Evolutionary conservation across 805 yeast genomes (phyloP).

Genomic region (Kuraishia capsulata): DNA sequence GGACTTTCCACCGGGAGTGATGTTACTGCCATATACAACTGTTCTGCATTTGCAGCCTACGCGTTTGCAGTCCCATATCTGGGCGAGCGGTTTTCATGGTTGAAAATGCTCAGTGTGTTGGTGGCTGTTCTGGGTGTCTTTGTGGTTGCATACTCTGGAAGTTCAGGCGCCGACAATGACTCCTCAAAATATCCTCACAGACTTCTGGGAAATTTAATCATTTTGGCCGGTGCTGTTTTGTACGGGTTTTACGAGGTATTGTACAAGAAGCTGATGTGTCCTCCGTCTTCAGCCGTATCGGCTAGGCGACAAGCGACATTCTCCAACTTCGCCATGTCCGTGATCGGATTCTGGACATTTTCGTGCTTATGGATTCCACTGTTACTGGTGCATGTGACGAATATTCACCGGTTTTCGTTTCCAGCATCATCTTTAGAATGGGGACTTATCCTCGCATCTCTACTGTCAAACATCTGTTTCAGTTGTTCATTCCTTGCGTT

Average conservation of each 20-base stretch:
- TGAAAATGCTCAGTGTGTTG: constrained; percentile 58
- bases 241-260: constrained; percentile 81
- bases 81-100: constrained; percentile 52
- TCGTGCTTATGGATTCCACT: constrained; percentile 38
- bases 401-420: constrained; percentile 48
- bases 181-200: constrained; percentile 43
- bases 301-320: constrained; percentile 70
- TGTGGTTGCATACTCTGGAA: constrained; percentile 64
- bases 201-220: constrained; percentile 59
- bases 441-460: constrained; percentile 40
- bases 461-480: constrained; percentile 55
- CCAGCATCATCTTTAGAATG: constrained; percentile 33
- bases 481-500: constrained; percentile 65
- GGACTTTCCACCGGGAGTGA: constrained; percentile 73
- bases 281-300: constrained; percentile 52
- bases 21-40: constrained; percentile 84
- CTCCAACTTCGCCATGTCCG: constrained; percentile 66
- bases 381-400: constrained; percentile 39
- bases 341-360: constrained; percentile 53
- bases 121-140: constrained; percentile 71
- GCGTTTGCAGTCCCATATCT: constrained; percentile 73
- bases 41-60: constrained; percentile 84
- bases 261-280: constrained; percentile 68
- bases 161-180: constrained; percentile 10
- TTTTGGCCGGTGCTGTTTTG: constrained; percentile 63